Evolutionary conservation across 225 moss, liverwort and hornwort genomes (phyloP).

Genomic region (Climacium dendroides): DNA sequence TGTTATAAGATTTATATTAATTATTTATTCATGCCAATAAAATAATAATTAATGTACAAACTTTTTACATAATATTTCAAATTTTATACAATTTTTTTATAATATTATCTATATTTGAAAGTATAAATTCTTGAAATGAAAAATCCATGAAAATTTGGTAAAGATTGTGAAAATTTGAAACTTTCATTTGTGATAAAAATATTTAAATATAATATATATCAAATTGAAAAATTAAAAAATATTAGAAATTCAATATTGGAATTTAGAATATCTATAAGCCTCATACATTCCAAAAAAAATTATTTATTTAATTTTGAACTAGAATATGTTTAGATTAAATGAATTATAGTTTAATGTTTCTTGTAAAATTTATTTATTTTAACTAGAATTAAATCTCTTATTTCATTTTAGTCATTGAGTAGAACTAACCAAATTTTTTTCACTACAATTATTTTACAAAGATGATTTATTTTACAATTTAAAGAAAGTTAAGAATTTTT

Average conservation of each 20-base stretch:
- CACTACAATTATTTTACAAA: background rate
- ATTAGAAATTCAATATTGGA: too few relatives aligned
- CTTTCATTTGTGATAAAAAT: too few relatives aligned
- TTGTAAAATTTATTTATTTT: background rate
- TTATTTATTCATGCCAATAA: background rate
- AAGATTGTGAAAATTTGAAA: background rate
- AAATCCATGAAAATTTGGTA: background rate
- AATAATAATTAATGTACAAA: too few relatives aligned
- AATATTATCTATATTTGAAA: too few relatives aligned
- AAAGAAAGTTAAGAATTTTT: rapidly evolving
- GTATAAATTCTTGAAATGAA: background rate
- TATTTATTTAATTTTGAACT: background rate
- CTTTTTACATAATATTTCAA: too few relatives aligned
- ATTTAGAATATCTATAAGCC: background rate
- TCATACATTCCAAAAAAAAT: rapidly evolving
- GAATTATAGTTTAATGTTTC: background rate
- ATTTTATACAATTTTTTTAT: background rate
- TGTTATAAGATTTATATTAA: too few relatives aligned
- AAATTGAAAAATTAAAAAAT: too few relatives aligned
- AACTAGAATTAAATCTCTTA: background rate
- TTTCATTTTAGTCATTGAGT: background rate
- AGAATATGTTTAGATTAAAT: background rate
- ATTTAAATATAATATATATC: too few relatives aligned
- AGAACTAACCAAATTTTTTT: background rate
- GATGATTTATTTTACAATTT: background rate